Evolutionary conservation across 768 basidiomycete species (phyloP).

Genomic region (Xerocomus spinulosus): DNA sequence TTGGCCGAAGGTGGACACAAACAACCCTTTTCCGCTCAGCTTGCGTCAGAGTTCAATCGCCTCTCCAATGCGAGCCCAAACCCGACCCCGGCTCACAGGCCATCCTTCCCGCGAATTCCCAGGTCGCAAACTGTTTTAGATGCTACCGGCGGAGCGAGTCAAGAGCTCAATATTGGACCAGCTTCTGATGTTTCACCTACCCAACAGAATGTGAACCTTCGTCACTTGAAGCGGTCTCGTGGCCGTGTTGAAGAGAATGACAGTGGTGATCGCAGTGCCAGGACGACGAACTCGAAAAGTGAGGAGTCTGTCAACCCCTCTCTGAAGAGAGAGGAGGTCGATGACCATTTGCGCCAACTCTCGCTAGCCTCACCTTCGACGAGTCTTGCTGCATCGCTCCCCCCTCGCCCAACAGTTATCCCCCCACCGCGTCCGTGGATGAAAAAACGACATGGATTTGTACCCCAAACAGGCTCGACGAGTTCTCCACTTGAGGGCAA

Average conservation of each 20-base stretch:
- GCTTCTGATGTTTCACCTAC: slow-evolving; percentile 19
- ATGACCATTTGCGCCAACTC: slow-evolving; percentile 4
- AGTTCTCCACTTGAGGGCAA: not conserved
- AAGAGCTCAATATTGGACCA: slow-evolving; percentile 24
- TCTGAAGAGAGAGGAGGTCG: slow-evolving; percentile 17
- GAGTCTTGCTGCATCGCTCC: slow-evolving; percentile 6
- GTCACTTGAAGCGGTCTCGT: slow-evolving; percentile 27
- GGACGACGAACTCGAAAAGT: slow-evolving; percentile 14
- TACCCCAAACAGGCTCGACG: not conserved
- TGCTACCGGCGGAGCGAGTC: not conserved
- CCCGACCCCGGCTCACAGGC: slow-evolving; percentile 8
- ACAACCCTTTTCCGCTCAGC: slow-evolving; percentile 6
- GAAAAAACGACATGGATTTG: slow-evolving; percentile 7
- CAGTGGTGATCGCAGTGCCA: slow-evolving; percentile 28
- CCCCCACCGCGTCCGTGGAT: slow-evolving; percentile 22
- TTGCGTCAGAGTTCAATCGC: slow-evolving; percentile 14
- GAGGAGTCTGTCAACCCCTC: slow-evolving; percentile 9
- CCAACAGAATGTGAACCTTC: slow-evolving; percentile 28
- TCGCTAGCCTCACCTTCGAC: not conserved
- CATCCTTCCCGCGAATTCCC: slow-evolving; percentile 13
- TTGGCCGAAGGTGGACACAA: slow-evolving; percentile 12
- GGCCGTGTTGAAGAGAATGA: slow-evolving; percentile 24
- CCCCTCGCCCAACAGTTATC: slow-evolving; percentile 19
- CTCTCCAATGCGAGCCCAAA: not conserved
- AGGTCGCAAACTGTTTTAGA: slow-evolving; percentile 25